Percentiles rank a stretch among this genome's conserved stretches.
phyloP scores from a whole-genome alignment of 2,329 filamentous ascomycete species.

The Pseudopyricularia cyperi region DNA sequence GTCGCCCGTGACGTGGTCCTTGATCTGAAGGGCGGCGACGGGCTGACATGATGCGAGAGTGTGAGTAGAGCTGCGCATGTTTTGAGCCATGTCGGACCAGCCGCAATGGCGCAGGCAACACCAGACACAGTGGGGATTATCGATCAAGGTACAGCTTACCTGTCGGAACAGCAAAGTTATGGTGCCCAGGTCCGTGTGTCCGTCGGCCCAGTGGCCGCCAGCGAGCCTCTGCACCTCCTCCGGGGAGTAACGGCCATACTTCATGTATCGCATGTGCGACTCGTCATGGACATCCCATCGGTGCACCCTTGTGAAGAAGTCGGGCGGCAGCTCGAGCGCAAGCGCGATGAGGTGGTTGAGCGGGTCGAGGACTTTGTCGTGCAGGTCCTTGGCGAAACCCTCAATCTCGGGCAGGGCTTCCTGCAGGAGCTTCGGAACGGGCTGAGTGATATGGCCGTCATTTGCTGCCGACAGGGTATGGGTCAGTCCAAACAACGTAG shows the following conservation, averaged over 20 bases:
- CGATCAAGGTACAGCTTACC: too few species aligned
- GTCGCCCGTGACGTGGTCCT: constrained; percentile 21
- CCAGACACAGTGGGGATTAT: too few species aligned
- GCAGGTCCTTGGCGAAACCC: constrained; percentile 24
- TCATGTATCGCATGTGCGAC: constrained; percentile 47
- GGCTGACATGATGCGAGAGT: constrained; percentile 25
- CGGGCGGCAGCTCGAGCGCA: constrained; percentile 41
- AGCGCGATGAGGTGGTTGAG: constrained; percentile 26
- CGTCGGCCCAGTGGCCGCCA: constrained; percentile 21
- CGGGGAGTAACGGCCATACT: constrained; percentile 33
- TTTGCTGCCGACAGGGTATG: neutral
- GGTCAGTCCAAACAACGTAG: neutral
- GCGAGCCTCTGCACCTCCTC: constrained; percentile 26
- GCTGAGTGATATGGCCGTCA: constrained; percentile 16
- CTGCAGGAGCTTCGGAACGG: constrained; percentile 28
- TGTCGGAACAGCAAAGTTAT: constrained; percentile 38
- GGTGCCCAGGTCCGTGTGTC: constrained; percentile 39
- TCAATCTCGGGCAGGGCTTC: constrained; percentile 42
- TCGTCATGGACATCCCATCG: constrained; percentile 39
- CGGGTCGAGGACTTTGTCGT: constrained; percentile 18
- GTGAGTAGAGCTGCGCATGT: too few species aligned
- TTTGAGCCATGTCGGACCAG: too few species aligned
- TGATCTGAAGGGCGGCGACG: constrained; percentile 36
- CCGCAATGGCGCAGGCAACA: too few species aligned
- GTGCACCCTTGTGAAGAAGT: constrained; percentile 39